Evolutionary conservation across 2,329 filamentous ascomycete genomes (phyloP).

Genomic region (Akanthomyces lecanii): DNA sequence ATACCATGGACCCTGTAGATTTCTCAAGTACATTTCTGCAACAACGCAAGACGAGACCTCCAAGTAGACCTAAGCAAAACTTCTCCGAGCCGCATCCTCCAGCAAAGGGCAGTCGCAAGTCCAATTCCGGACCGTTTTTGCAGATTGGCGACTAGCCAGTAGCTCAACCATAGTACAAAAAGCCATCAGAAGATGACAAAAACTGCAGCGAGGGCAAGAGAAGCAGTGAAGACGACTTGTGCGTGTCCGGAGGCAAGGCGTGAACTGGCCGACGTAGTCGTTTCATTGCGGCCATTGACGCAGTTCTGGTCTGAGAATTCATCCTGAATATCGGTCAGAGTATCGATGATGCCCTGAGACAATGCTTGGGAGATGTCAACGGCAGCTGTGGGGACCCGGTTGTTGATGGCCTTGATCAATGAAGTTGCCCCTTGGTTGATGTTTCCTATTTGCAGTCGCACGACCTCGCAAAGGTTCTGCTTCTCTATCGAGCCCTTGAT

Average conservation of each 20-base stretch:
- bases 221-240: background rate
- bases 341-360: conserved; percentile 11
- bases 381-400: background rate
- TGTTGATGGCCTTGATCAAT: background rate
- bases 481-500: conserved; percentile 23
- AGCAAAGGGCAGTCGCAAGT: too few relatives aligned
- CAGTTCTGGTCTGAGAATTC: conserved; percentile 8
- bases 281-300: conserved; percentile 7
- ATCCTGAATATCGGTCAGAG: background rate
- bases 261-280: background rate
- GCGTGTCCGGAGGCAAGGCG: background rate
- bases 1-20: too few relatives aligned
- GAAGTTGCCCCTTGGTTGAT: background rate
- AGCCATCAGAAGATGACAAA: background rate
- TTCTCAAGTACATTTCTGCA: too few relatives aligned
- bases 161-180: background rate
- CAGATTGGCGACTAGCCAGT: too few relatives aligned
- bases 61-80: too few relatives aligned
- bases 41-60: too few relatives aligned
- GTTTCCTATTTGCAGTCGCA: conserved; percentile 16
- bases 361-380: conserved; percentile 3
- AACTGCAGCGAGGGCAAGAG: background rate
- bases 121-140: too few relatives aligned
- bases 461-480: conserved; percentile 24
- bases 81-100: too few relatives aligned